Evolutionary conservation across 306 rosid species (phyloP), one percentile per base, ranked within the genome.

Genomic region (Cercis canadensis): DNA sequence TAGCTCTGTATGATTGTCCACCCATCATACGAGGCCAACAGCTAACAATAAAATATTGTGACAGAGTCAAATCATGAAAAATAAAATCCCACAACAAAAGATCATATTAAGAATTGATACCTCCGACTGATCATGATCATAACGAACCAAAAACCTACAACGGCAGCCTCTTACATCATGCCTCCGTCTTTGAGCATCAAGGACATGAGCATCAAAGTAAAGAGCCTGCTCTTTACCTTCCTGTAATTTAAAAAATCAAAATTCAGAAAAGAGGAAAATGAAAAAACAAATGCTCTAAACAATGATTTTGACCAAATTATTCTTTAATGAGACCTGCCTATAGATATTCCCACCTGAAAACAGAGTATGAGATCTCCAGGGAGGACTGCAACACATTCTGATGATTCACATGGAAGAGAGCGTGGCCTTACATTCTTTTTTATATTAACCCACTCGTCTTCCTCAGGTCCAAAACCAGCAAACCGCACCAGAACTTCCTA

Each of bases 141-240:
- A 95, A 36, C 97, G 97, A 70, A 95, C 99, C 78, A 95, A 75
- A 87, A 95, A 95, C 84, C 99, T 87, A 87, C 99, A 95, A n/a
- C 99, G 97, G 72, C 99, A 95, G 33, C 99, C 99, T 82, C 99
- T 83, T 54, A 95, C 96, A 82, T 95, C 99, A 76, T 95, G 99
- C 66, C 99, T 85, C 51, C 99, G 86, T 67, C 99, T 87, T 82
- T 95, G 99, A 64, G 99, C 94, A 79, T 95, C 97, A 53, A 95
- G 97, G 62, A 95, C 99, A 73, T 89, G 97, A 65, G 99, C 99
- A 65, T 95, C 99, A 72, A 78, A 95, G 85, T 95, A 95, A 76
- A 95, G 96, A 47, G 99, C 99, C 76, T 95, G 99, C 77, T 95
- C 99, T 83, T 95, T 91, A 65, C 97, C 96, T 84, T 95, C 99